A percentile compares a stretch with the other conserved stretches of the same genome.
These are phyloP conservation scores for Kappamyces sp. DNA, from an alignment of 192 early-diverging fungal species.

Conservation along the genomic window DNA sequence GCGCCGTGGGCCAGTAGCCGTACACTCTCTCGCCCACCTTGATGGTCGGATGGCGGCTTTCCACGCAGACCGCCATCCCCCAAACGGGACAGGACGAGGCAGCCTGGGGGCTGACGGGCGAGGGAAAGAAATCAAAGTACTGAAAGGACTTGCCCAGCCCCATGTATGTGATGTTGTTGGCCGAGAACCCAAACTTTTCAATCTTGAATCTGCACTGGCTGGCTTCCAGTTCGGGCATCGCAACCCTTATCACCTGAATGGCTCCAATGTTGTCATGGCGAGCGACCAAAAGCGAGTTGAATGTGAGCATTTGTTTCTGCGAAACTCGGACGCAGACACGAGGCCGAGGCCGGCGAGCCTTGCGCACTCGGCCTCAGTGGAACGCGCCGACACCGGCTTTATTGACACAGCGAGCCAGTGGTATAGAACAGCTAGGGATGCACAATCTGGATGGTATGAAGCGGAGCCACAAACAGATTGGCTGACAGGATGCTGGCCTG, in stretches of 20 bases:
- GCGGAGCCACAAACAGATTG: background rate
- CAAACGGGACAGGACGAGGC: constrained; percentile 28
- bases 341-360: no score
- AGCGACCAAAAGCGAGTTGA: no score
- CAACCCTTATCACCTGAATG: no score
- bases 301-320: no score
- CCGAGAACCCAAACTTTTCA: constrained; percentile 29
- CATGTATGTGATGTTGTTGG: constrained; percentile 41
- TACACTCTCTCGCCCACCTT: constrained; percentile 30
- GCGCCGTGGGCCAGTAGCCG: constrained; percentile 35
- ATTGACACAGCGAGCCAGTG: no score
- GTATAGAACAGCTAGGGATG: no score
- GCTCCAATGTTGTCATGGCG: no score
- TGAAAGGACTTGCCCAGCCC: constrained; percentile 23
- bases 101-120: constrained; percentile 12
- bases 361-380: no score
- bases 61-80: constrained; percentile 31
- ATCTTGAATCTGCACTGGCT: constrained; percentile 27
- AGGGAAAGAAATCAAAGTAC: constrained; percentile 37
- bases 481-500: background rate
- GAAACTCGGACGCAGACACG: no score
- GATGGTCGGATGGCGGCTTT: constrained; percentile 8
- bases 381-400: no score
- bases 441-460: background rate
- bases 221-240: constrained; percentile 1